Conservation (phyloP, 2,329 filamentous ascomycete genomes). For the Aspergillus sp. region DNA sequence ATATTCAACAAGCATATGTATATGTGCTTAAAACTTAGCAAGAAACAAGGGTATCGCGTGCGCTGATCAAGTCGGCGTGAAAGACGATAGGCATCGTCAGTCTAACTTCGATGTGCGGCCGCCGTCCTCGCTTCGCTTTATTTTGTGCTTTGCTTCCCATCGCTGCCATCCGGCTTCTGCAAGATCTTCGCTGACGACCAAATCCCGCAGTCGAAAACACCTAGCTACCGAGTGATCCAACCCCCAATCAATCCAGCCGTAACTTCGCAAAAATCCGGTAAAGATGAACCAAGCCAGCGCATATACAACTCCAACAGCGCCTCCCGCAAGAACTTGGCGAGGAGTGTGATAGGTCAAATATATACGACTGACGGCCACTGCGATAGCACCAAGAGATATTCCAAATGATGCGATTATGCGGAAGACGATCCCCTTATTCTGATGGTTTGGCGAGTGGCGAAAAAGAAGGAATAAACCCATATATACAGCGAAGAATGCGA, state of each 20-base stretch:
- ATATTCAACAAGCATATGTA: no score
- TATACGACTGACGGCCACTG: conserved; percentile 78
- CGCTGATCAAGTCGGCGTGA: background rate
- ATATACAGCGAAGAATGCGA: conserved; percentile 85
- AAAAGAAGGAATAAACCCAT: conserved; percentile 81
- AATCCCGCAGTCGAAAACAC: conserved; percentile 73
- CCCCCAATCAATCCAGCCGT: conserved; percentile 70
- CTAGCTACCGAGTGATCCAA: conserved; percentile 65
- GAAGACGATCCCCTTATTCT: conserved; percentile 44
- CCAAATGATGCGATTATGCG: conserved; percentile 59
- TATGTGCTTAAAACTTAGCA: background rate
- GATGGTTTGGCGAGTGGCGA: conserved; percentile 64
- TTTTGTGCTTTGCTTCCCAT: conserved; percentile 65
- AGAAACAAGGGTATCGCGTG: background rate
- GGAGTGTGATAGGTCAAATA: conserved; percentile 93
- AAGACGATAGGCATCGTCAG: conserved; percentile 15
- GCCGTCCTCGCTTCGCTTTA: conserved; percentile 28
- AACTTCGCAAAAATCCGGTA: conserved; percentile 65
- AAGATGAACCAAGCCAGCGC: conserved; percentile 76
- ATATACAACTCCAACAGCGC: conserved; percentile 66
- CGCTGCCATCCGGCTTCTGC: conserved; percentile 91
- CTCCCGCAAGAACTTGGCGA: conserved; percentile 82
- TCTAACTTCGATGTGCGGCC: conserved; percentile 28
- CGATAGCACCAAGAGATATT: conserved; percentile 61
- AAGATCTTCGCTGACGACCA: conserved; percentile 84